A percentile compares a stretch with the other conserved stretches of the same genome.
phyloP scores from a whole-genome alignment of 495 filamentous ascomycete species.

The Podospora pseudopauciseta region DNA sequence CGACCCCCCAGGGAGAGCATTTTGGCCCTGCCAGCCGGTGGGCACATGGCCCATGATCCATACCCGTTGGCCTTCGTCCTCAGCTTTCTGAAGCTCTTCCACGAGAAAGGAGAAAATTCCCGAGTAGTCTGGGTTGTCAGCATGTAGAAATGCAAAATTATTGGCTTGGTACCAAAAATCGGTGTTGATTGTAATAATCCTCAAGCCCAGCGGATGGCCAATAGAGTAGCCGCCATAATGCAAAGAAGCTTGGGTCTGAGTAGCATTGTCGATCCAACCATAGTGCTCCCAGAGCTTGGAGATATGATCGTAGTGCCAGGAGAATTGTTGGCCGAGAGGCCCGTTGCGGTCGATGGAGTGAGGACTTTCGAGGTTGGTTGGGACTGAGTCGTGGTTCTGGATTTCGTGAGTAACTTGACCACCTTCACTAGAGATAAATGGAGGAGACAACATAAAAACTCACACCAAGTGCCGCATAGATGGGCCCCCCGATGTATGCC shows the following conservation, averaged over 20 bases:
- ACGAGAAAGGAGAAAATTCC: constrained; percentile 52
- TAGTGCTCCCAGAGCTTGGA: constrained; percentile 50
- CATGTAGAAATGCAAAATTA: constrained; percentile 46
- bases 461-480: constrained; percentile 45
- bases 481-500: constrained; percentile 52
- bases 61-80: constrained; percentile 49
- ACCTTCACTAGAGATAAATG: neutral
- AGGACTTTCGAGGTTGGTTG: constrained; percentile 48
- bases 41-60: constrained; percentile 57
- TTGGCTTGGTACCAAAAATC: constrained; percentile 53
- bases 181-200: constrained; percentile 52
- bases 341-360: constrained; percentile 46
- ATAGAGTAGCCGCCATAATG: constrained; percentile 54
- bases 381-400: constrained; percentile 56
- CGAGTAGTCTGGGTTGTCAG: constrained; percentile 47
- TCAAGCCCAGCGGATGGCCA: constrained; percentile 46
- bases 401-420: neutral
- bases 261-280: constrained; percentile 45
- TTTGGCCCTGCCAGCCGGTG: constrained; percentile 50
- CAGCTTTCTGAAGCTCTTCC: constrained; percentile 50
- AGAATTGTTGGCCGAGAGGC: constrained; percentile 51
- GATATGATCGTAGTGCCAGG: constrained; percentile 55
- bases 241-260: constrained; percentile 40
- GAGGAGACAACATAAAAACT: constrained; percentile 1
- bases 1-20: constrained; percentile 48